Base-by-base conservation (phyloP, 2,329 filamentous ascomycete genomes). In the Byssoonygena ceratinophila region DNA sequence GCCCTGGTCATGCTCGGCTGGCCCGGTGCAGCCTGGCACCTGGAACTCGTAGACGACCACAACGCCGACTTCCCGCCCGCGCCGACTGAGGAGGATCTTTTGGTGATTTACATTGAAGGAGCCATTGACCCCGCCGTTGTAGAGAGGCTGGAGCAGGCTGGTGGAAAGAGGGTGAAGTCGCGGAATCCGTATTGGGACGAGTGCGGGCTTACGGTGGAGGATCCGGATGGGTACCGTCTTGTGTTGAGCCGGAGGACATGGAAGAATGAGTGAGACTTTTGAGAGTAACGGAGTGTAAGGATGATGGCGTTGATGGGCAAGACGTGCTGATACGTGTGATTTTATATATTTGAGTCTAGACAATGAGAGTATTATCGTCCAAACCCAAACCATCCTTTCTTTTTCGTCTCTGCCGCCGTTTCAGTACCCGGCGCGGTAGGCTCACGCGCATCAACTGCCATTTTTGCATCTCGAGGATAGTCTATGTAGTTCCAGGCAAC, bases 401-500 rank as follows among this genome's bases (percentile, higher is more conserved):
- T 83, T 73, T 83, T 87, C 58, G 77, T 73, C 47, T 76, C 73
- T 59, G 75, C 71, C 59, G 75, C 67, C 47, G 71, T 68, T 52
- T 71, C 67, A 36, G 64, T 59, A 3, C 58, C 55, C 37, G 62
- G 56, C 4, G 59, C 59, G 3, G 60, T 56, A 27, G 61, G 54
- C 29, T 59, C 58, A 22, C 59, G 57, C 58, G 59, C 34, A 47
- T 54, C 18, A 49, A 56, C 47, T 41, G 52, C 53, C 52, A 45
- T 59, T 54, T 58, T 59, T 34, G 53, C 60, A 55, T 81, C 81
- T 31, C 82, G 82, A 0, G 90, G 89, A 64, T 98, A 98, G 46
- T 88, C 82, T 57, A 98, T 90, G 66, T 96, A 97, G 66, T 97
- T 97, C 86, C 88, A 98, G 8, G 92, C 92, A 6, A 95, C 84